Evolutionary conservation across 2,329 filamentous ascomycete genomes (phyloP).

Genomic region (Alternaria ventricosa): DNA sequence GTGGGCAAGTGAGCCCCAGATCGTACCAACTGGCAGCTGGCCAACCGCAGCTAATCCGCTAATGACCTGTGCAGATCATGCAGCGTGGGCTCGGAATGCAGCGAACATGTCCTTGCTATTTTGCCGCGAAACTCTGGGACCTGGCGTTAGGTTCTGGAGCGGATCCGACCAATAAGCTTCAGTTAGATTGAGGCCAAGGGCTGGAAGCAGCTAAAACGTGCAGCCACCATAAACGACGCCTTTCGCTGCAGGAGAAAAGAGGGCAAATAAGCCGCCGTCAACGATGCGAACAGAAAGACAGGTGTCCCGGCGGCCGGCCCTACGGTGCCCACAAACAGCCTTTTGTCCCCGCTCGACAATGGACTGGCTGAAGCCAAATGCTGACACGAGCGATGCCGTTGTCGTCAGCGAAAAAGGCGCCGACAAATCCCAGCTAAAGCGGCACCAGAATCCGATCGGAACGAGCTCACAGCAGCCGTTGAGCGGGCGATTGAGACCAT

Average conservation of each 20-base stretch:
- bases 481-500: conserved; percentile 30
- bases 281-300: conserved; percentile 14
- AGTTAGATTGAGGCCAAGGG: conserved; percentile 44
- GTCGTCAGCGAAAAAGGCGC: conserved; percentile 14
- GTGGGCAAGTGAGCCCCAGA: conserved; percentile 32
- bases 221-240: conserved; percentile 32
- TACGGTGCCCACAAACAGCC: conserved; percentile 15
- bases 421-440: conserved; percentile 28
- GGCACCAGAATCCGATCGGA: conserved; percentile 36
- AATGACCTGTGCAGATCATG: conserved; percentile 46
- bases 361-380: conserved; percentile 7
- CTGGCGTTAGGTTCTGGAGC: conserved; percentile 40
- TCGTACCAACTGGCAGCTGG: conserved; percentile 30
- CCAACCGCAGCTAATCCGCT: conserved; percentile 40
- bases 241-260: conserved; percentile 51
- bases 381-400: conserved; percentile 3
- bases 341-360: not conserved
- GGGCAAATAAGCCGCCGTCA: conserved; percentile 45
- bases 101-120: conserved; percentile 41
- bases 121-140: conserved; percentile 41
- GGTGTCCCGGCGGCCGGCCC: conserved; percentile 23
- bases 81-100: conserved; percentile 42
- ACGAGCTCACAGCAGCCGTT: conserved; percentile 38
- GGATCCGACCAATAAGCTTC: conserved; percentile 42
- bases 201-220: conserved; percentile 39